Conservation (phyloP, 176 grass and related monocot species). For the Rhynchospora breviuscula region DNA sequence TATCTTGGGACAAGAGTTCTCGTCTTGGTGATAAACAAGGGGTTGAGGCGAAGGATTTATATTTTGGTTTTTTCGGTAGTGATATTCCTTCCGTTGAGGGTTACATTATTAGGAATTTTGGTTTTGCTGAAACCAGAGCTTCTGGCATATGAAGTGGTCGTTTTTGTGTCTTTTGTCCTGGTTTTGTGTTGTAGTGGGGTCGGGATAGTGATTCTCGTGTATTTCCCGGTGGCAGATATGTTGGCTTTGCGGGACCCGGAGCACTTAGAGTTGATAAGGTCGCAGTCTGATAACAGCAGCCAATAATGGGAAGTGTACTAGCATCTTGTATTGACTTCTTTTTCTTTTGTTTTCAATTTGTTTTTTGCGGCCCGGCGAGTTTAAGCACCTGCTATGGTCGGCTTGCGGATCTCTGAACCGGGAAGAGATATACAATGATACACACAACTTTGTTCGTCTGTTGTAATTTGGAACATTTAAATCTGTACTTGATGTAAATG, state of each 20-base stretch:
- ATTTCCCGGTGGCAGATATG: slow-evolving; percentile 76
- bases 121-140: slow-evolving; percentile 59
- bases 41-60: slow-evolving; percentile 73
- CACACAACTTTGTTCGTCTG: not conserved
- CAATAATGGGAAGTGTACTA: not conserved
- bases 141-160: slow-evolving; percentile 51
- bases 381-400: not conserved
- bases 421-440: not conserved
- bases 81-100: slow-evolving; percentile 58
- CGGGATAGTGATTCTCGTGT: slow-evolving; percentile 75
- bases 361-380: not conserved
- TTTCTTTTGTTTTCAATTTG: not conserved
- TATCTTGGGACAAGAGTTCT: slow-evolving; percentile 59
- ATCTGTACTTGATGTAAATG: slow-evolving; percentile 13
- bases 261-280: slow-evolving; percentile 46
- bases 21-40: slow-evolving; percentile 80
- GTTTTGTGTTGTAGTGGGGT: slow-evolving; percentile 60
- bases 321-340: not conserved
- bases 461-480: not conserved
- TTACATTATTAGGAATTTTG: slow-evolving; percentile 54
- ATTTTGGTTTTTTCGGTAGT: slow-evolving; percentile 51
- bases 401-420: not conserved
- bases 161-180: slow-evolving; percentile 76
- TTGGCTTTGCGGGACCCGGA: slow-evolving; percentile 49
- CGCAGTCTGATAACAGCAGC: slow-evolving; percentile 28